phyloP scores from a whole-genome alignment of 2,329 filamentous ascomycete species.

The Calonectria pseudoturangicola region DNA sequence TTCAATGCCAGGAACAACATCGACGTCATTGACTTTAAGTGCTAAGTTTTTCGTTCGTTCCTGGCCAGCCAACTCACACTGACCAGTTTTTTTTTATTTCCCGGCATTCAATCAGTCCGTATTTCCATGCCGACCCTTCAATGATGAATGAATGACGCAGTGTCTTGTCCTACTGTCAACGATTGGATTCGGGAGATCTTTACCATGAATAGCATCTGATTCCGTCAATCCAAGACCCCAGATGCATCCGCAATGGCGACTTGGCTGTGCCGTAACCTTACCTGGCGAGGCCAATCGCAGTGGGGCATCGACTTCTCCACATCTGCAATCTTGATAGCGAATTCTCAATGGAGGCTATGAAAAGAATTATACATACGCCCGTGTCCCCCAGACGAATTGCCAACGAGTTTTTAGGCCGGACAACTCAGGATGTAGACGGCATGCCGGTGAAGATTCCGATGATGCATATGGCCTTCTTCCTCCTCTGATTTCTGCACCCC shows the following conservation, averaged over 20 bases:
- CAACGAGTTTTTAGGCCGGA: neutral
- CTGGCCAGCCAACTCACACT: slow-evolving; percentile 5
- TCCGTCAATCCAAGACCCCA: slow-evolving; percentile 46
- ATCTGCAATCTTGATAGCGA: slow-evolving; percentile 51
- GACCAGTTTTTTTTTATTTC: neutral
- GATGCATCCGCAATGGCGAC: slow-evolving; percentile 42
- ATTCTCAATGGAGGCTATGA: slow-evolving; percentile 37
- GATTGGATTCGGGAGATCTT: slow-evolving; percentile 22
- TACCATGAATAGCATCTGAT: slow-evolving; percentile 31
- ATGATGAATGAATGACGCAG: slow-evolving; percentile 3
- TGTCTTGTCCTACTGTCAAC: neutral
- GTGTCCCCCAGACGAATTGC: slow-evolving; percentile 38
- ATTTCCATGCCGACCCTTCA: neutral
- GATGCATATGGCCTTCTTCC: slow-evolving; percentile 21
- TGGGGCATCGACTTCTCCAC: slow-evolving; percentile 44
- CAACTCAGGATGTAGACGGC: neutral
- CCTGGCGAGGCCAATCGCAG: slow-evolving; percentile 48
- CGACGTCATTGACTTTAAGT: slow-evolving; percentile 49
- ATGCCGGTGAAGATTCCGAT: neutral
- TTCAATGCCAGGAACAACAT: slow-evolving; percentile 39
- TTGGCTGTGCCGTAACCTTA: slow-evolving; percentile 48
- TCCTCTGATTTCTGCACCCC: slow-evolving; percentile 41
- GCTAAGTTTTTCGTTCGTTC: slow-evolving; percentile 24
- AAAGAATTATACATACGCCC: slow-evolving; percentile 36
- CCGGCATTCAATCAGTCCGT: neutral